A percentile compares a stretch with the other conserved stretches of the same genome.
Conservation (phyloP, 805 yeast genomes). For the Debaryomyces hansenii region DNA sequence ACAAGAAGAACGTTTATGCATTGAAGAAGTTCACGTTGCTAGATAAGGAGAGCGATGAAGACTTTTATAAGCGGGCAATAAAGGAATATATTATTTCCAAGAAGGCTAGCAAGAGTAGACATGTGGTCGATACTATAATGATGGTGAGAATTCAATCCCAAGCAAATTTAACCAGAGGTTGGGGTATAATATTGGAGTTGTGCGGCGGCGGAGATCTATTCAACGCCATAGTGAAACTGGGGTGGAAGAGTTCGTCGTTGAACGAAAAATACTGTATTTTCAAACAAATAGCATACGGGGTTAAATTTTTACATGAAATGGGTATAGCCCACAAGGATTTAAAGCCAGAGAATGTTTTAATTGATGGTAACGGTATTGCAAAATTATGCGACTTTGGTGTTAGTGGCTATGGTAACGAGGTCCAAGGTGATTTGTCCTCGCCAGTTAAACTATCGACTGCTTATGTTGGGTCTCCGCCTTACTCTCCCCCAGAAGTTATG, state of each 20-base stretch:
- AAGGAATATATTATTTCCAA: slow-evolving; percentile 66
- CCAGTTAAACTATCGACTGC: slow-evolving; percentile 41
- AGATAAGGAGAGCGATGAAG: slow-evolving; percentile 59
- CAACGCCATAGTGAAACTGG: slow-evolving; percentile 51
- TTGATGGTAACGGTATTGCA: slow-evolving; percentile 59
- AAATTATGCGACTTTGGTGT: slow-evolving; percentile 80
- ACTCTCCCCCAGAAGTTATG: slow-evolving; percentile 77
- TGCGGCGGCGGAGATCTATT: slow-evolving; percentile 66
- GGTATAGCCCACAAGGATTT: slow-evolving; percentile 74
- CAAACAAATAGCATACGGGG: slow-evolving; percentile 65
- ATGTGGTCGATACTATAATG: slow-evolving; percentile 57
- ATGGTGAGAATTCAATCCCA: slow-evolving; percentile 59
- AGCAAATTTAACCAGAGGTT: slow-evolving; percentile 56
- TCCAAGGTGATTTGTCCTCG: slow-evolving; percentile 49
- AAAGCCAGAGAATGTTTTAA: slow-evolving; percentile 70
- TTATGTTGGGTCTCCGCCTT: slow-evolving; percentile 79
- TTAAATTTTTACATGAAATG: slow-evolving; percentile 59
- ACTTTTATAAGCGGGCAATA: slow-evolving; percentile 62
- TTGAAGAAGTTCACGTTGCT: slow-evolving; percentile 64
- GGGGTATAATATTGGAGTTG: slow-evolving; percentile 74
- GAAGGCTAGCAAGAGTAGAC: slow-evolving; percentile 53
- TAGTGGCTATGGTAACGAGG: slow-evolving; percentile 60
- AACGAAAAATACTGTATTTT: slow-evolving; percentile 63
- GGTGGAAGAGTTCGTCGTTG: slow-evolving; percentile 56
- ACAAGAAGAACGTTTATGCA: slow-evolving; percentile 54